Conservation (phyloP, 2,329 filamentous ascomycete genomes). For the Penicillium italicum region DNA sequence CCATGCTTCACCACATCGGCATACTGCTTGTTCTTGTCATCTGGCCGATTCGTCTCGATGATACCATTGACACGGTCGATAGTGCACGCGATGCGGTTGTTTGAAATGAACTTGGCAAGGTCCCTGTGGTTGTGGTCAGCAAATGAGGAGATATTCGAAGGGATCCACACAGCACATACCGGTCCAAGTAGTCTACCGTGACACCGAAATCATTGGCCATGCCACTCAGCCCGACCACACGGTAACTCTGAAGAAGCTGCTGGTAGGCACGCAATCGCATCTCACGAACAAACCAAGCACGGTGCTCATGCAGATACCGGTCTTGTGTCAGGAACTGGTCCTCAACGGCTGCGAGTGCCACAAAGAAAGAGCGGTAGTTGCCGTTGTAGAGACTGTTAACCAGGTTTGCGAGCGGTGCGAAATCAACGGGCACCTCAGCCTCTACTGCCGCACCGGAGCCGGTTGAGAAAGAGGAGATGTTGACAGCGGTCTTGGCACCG, state of each 20-base stretch:
- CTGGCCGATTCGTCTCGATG: slow-evolving; percentile 95
- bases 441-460: slow-evolving; percentile 65
- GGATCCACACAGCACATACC: slow-evolving; percentile 52
- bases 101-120: slow-evolving; percentile 94
- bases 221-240: slow-evolving; percentile 91
- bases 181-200: slow-evolving; percentile 91
- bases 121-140: slow-evolving; percentile 57
- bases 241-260: slow-evolving; percentile 94
- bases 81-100: slow-evolving; percentile 88
- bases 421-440: slow-evolving; percentile 79
- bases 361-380: slow-evolving; percentile 92
- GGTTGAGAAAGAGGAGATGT: slow-evolving; percentile 77
- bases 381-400: slow-evolving; percentile 91
- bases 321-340: slow-evolving; percentile 92
- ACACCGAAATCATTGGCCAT: slow-evolving; percentile 98
- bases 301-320: slow-evolving; percentile 92
- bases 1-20: slow-evolving; percentile 96
- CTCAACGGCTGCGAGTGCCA: slow-evolving; percentile 82
- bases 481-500: slow-evolving; percentile 69
- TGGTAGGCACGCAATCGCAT: slow-evolving; percentile 97
- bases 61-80: slow-evolving; percentile 96
- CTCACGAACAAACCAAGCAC: slow-evolving; percentile 95
- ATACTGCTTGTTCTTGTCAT: slow-evolving; percentile 99
- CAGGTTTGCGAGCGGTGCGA: slow-evolving; percentile 78
- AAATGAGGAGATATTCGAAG: background rate